Conservation (phyloP, 441 rosid genomes). For the Populus hybrid region DNA sequence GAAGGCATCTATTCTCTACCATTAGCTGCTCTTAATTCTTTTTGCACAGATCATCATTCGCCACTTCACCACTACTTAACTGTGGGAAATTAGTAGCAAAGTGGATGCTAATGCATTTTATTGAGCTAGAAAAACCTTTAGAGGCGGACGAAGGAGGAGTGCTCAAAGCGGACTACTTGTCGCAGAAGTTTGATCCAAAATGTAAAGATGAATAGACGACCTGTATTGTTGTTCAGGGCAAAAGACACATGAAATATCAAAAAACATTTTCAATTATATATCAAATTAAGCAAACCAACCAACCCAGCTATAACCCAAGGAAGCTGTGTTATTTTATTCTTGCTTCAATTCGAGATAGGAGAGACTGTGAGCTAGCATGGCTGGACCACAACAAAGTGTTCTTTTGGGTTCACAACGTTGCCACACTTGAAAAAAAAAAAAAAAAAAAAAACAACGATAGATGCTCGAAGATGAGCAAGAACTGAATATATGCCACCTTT, state of each 20-base stretch:
- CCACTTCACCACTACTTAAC: too few species aligned
- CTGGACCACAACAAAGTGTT: too few species aligned
- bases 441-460: background rate
- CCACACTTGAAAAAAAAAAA: too few species aligned
- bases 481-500: background rate
- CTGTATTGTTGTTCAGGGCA: background rate
- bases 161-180: background rate
- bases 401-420: too few species aligned
- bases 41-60: too few species aligned
- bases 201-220: background rate
- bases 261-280: too few species aligned
- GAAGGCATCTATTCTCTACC: conserved; percentile 21
- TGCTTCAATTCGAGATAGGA: too few species aligned
- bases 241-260: too few species aligned
- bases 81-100: background rate
- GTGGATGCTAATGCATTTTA: background rate
- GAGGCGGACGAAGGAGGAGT: background rate
- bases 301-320: too few species aligned
- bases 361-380: too few species aligned
- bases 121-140: background rate
- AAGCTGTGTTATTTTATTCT: too few species aligned
- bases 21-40: background rate
- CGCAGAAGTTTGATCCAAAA: background rate
- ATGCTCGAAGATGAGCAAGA: background rate
- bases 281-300: too few species aligned